phyloP scores from a whole-genome alignment of 1,284 basidiomycete genomes.

The Laetiporus sulphureus region DNA sequence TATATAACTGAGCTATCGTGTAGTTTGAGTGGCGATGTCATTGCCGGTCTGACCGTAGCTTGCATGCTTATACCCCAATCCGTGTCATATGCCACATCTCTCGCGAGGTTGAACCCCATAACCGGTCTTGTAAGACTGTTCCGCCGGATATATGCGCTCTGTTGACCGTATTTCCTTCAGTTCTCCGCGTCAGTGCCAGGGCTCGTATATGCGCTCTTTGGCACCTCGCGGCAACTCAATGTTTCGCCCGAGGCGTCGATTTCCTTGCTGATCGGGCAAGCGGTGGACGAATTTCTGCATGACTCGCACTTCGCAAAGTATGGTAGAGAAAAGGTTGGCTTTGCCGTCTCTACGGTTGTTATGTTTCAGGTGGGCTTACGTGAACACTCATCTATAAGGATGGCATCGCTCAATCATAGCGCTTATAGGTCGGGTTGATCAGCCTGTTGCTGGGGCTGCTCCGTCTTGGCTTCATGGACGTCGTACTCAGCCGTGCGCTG shows the following conservation, averaged over 20 bases:
- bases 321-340: slow-evolving; percentile 48
- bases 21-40: slow-evolving; percentile 75
- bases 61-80: slow-evolving; percentile 90
- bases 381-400: background rate
- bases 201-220: slow-evolving; percentile 79
- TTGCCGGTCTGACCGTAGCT: slow-evolving; percentile 83
- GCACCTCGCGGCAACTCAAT: slow-evolving; percentile 76
- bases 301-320: slow-evolving; percentile 42
- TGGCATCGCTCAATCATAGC: background rate
- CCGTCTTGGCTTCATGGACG: slow-evolving; percentile 90
- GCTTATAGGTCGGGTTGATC: slow-evolving; percentile 71
- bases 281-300: slow-evolving; percentile 65
- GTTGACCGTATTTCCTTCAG: slow-evolving; percentile 25
- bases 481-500: slow-evolving; percentile 85
- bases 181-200: slow-evolving; percentile 78
- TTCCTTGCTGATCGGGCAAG: slow-evolving; percentile 84
- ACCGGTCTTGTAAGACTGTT: slow-evolving; percentile 68
- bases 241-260: slow-evolving; percentile 91
- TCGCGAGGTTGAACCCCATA: slow-evolving; percentile 78
- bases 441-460: slow-evolving; percentile 84
- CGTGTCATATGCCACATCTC: slow-evolving; percentile 84
- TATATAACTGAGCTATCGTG: slow-evolving; percentile 7
- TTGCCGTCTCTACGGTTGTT: slow-evolving; percentile 70
- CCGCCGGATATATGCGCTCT: background rate
- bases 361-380: slow-evolving; percentile 69